Evolutionary conservation across 208 protist genomes (phyloP), one percentile per base, ranked within the genome.

Genomic region (Acanthamoeba polyphaga): DNA sequence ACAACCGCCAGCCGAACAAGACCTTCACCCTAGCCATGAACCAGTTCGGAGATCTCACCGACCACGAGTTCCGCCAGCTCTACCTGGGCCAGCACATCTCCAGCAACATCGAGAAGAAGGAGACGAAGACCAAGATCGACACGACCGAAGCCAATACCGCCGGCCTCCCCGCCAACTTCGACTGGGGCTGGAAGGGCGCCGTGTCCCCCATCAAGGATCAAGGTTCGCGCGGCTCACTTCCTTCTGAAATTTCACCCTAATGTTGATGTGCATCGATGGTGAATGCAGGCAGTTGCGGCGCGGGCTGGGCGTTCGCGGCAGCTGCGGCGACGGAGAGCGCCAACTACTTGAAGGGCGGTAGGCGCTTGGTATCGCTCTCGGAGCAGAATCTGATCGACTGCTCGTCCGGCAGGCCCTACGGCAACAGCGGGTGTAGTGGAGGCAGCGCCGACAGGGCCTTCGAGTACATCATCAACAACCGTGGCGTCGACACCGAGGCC

Each of bases 231-330:
- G 7, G 5, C 17, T n/a, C 17, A 13, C 7, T 72, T 13, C 6
- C 34, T 8, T 8, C 38, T 43, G 38, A 2, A 43, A 13, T n/a
- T 66, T 27, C 64, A 38, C 34, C 64, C 34, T 72, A 13, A 34
- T 12, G 46, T 49, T 49, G 46, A 49, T 12, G 46, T 12, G 46
- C 46, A 12, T 74, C 7, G 55, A 29, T 27, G 2, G 10, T 43
- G 6, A 46, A 46, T 78, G 24, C 38, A 84, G 98, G 98, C 58
- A 95, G 95, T 66, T 99, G 99, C 97, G 99, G 99, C 95, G 99
- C 98, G 32, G 99, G 99, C 97, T 99, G 99, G 99, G 95, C 99
- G 84, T 99, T 99, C 98, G 98, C 98, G 15, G 97, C 99, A 29
- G 99, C 98, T 66, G 98, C 98, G 76, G 96, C 98, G 91, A 97